A percentile compares a stretch with the other conserved stretches of the same genome.
These are phyloP conservation scores for Sistotremastrum suecicum DNA, from an alignment of 768 basidiomycete species.

Conservation along the genomic window DNA sequence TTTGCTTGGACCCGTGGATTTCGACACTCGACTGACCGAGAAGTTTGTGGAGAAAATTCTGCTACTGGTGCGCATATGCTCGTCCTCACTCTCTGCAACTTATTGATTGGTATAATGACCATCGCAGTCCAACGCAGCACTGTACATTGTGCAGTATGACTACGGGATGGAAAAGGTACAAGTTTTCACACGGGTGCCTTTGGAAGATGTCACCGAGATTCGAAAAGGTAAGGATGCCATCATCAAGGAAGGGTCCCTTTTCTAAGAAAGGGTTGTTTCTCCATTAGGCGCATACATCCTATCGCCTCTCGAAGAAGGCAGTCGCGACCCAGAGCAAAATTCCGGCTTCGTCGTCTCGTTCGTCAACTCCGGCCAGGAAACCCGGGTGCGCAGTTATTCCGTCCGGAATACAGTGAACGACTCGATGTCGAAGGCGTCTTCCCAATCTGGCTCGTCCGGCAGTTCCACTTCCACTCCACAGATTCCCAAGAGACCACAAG, in stretches of 20 bases:
- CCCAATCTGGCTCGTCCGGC: background rate
- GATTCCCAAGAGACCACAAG: background rate
- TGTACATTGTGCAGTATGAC: constrained; percentile 50
- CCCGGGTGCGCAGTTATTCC: constrained; percentile 75
- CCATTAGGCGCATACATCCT: constrained; percentile 81
- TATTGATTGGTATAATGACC: background rate
- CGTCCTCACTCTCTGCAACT: background rate
- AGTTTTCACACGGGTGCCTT: constrained; percentile 77
- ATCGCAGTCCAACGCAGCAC: constrained; percentile 11
- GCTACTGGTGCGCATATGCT: constrained; percentile 46
- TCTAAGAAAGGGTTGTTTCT: background rate
- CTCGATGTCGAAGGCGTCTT: background rate
- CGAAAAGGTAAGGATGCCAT: constrained; percentile 45
- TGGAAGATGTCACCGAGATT: constrained; percentile 64
- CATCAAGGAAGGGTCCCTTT: background rate
- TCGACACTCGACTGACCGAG: constrained; percentile 56
- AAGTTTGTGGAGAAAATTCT: constrained; percentile 92
- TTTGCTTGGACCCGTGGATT: constrained; percentile 66
- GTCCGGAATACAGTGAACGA: constrained; percentile 44
- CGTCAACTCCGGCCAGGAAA: constrained; percentile 54
- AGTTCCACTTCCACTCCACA: constrained; percentile 10
- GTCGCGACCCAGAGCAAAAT: constrained; percentile 78
- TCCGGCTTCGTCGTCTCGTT: constrained; percentile 80
- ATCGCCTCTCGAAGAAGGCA: constrained; percentile 85
- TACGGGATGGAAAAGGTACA: constrained; percentile 88